These are phyloP conservation scores for Rhizophagus clarus DNA, from an alignment of 192 early-diverging fungal genomes.

Conservation along the genomic window DNA sequence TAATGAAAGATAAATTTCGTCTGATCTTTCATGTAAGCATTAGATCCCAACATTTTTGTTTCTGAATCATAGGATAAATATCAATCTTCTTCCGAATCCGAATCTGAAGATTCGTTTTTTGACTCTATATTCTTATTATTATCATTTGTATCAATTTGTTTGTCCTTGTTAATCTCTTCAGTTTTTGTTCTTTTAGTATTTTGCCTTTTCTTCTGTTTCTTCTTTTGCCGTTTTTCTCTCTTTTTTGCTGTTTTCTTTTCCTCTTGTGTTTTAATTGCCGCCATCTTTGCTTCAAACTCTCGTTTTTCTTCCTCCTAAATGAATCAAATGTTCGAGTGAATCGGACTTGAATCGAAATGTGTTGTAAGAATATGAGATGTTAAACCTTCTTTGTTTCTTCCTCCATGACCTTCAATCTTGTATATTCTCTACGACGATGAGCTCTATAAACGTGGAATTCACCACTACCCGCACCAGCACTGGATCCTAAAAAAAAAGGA, in stretches of 20 bases:
- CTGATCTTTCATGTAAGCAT: not conserved
- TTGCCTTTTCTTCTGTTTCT: conserved; percentile 59
- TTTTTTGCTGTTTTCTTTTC: conserved; percentile 89
- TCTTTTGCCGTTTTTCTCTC: conserved; percentile 80
- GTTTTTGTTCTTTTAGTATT: conserved; percentile 43
- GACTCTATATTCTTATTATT: conserved; percentile 14
- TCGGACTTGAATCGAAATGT: not conserved
- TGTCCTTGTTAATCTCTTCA: conserved; percentile 35
- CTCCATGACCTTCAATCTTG: conserved; percentile 80
- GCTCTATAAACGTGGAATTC: conserved; percentile 96
- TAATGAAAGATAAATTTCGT: not conserved
- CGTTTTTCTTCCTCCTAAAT: conserved; percentile 59
- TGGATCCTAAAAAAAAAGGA: conserved; percentile 63
- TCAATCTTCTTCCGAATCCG: conserved; percentile 17
- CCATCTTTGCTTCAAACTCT: conserved; percentile 63
- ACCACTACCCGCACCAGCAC: conserved; percentile 93
- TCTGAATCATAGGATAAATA: not conserved
- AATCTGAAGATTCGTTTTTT: conserved; percentile 21
- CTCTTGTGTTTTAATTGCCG: conserved; percentile 58
- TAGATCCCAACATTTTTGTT: too few species aligned
- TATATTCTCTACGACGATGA: conserved; percentile 82
- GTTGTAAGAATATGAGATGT: not conserved
- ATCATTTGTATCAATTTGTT: conserved; percentile 19
- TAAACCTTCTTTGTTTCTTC: conserved; percentile 66
- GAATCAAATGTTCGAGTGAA: not conserved